Conservation (phyloP, 257 asterid genomes). For the Thymus quinquecostatus region DNA sequence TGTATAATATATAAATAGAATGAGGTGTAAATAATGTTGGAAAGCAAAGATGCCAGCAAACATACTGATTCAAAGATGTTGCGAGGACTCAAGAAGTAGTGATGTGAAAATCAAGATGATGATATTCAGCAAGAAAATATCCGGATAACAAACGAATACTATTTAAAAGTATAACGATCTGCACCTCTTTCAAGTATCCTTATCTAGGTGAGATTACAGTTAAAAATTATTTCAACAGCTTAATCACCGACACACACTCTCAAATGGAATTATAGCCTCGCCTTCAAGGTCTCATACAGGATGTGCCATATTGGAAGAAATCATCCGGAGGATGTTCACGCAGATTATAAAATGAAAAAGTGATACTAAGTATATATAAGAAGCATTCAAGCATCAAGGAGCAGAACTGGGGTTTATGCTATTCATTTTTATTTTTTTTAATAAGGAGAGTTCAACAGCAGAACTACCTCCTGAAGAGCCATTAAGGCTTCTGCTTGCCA, state of each 20-base stretch:
- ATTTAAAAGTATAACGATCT: background rate
- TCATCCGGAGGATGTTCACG: conserved; percentile 1
- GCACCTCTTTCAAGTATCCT: conserved; percentile 2
- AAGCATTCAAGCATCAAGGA: conserved; percentile 10
- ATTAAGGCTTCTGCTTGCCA: conserved; percentile 93
- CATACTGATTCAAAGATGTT: background rate
- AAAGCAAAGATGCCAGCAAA: background rate
- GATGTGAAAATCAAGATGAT: conserved; percentile 5
- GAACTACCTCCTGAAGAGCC: conserved; percentile 91
- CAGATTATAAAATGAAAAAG: conserved; percentile 16
- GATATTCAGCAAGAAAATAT: conserved; percentile 6
- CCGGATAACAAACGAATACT: background rate
- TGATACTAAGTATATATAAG: background rate
- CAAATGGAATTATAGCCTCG: conserved; percentile 8
- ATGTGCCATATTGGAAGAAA: conserved; percentile 20
- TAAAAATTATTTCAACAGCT: background rate
- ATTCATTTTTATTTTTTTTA: conserved; percentile 11
- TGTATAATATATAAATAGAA: conserved; percentile 3
- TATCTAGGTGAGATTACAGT: background rate
- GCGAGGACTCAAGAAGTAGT: conserved; percentile 3
- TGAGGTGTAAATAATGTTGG: background rate
- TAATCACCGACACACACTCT: conserved; percentile 9
- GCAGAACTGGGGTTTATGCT: conserved; percentile 26
- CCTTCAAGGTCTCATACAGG: conserved; percentile 7
- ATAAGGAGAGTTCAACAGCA: conserved; percentile 18